These are phyloP conservation scores for Bretschneidera sinensis DNA, from an alignment of 345 rosid genomes.

Conservation along the genomic window DNA sequence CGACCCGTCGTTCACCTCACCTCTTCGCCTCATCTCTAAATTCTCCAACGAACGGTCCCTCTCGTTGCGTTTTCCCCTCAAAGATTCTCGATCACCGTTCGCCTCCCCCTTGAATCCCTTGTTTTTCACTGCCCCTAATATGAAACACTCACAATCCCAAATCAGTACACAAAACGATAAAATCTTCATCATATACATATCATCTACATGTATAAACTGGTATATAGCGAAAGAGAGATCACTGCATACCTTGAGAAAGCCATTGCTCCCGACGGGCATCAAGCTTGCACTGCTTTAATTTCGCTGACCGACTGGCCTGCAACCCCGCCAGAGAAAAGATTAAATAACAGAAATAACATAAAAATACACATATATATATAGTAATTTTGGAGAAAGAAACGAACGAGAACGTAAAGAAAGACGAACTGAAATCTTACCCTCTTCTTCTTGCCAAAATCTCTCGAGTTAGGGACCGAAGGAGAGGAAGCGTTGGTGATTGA, in stretches of 20 bases:
- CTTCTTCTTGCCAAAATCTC: constrained; percentile 72
- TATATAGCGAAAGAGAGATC: not conserved
- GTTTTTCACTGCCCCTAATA: constrained; percentile 46
- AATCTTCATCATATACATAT: constrained; percentile 1
- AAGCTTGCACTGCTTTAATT: constrained; percentile 88
- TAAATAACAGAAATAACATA: constrained; percentile 7
- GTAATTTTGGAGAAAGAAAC: not conserved
- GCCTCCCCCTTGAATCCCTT: constrained; percentile 51
- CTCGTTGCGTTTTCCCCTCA: constrained; percentile 15
- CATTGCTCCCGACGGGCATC: constrained; percentile 97
- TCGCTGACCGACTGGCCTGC: constrained; percentile 82
- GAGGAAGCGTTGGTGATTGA: constrained; percentile 50
- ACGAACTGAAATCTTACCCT: constrained; percentile 35
- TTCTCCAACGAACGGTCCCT: constrained; percentile 37
- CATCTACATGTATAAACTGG: not conserved
- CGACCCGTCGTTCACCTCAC: constrained; percentile 31
- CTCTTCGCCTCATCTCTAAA: constrained; percentile 30
- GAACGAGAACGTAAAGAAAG: not conserved
- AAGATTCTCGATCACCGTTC: constrained; percentile 18
- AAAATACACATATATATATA: constrained; percentile 3
- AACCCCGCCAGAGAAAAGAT: constrained; percentile 20
- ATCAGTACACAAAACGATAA: constrained; percentile 9
- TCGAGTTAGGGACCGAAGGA: constrained; percentile 41
- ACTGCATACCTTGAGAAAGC: constrained; percentile 77
- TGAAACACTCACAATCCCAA: constrained; percentile 9